These are phyloP conservation scores for Fraxinus quadrangulata DNA, from an alignment of 257 asterid species.

Conservation along the genomic window DNA sequence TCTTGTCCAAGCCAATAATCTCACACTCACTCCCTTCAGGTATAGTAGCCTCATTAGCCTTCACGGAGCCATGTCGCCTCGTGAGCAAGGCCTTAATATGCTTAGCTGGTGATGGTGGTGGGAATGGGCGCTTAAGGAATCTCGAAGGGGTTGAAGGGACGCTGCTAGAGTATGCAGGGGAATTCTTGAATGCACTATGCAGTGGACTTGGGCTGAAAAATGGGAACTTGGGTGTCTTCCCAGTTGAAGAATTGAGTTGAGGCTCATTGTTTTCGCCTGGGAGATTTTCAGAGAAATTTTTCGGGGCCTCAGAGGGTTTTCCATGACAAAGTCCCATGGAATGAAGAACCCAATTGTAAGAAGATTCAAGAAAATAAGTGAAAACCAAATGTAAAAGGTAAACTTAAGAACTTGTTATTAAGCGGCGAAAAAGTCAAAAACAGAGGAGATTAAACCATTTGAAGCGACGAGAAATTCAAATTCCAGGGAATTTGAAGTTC, in stretches of 20 bases:
- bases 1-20: constrained; percentile 49
- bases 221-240: constrained; percentile 89
- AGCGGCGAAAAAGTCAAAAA: background rate
- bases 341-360: constrained; percentile 41
- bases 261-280: constrained; percentile 53
- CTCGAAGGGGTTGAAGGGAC: constrained; percentile 52
- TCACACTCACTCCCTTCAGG: constrained; percentile 64
- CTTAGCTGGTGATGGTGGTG: constrained; percentile 65
- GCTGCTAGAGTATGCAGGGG: constrained; percentile 47
- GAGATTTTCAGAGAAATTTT: constrained; percentile 52
- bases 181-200: constrained; percentile 46
- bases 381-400: constrained; percentile 4
- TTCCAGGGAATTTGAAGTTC: background rate
- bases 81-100: constrained; percentile 56
- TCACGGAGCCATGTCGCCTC: constrained; percentile 55
- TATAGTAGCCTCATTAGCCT: constrained; percentile 54
- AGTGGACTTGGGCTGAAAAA: constrained; percentile 80
- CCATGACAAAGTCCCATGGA: constrained; percentile 98
- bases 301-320: constrained; percentile 69
- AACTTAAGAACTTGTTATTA: background rate
- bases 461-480: constrained; percentile 9
- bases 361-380: constrained; percentile 16
- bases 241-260: constrained; percentile 50
- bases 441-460: background rate
- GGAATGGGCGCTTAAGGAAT: constrained; percentile 47